Base-by-base conservation (phyloP, 2,329 filamentous ascomycete species). In the Fusarium keratoplasticum region DNA sequence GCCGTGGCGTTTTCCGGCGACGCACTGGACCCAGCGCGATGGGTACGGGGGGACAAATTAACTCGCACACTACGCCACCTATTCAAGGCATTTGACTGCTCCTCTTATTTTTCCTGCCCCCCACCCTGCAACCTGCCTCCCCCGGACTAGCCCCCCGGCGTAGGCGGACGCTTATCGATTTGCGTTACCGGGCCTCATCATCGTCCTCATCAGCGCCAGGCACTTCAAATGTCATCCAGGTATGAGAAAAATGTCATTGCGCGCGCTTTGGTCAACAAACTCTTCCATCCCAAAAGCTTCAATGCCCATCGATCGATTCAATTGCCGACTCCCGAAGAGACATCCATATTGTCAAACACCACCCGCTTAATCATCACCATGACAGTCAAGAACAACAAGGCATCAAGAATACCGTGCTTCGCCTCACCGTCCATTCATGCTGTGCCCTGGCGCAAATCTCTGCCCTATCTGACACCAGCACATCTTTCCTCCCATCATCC, bases 151-250 rank as follows among this genome's bases (percentile, higher is more conserved):
- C 36, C 66, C 70, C 59, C 66, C 50, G 59, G 44, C 60, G 61
- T 36, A 68, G 67, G 66, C 22, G 69, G 71, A 44, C 74, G 73
- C 75, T 71, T 77, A 73, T 71, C 73, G 54, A 71, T 71, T 71
- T 67, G 57, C 42, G 59, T 55, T 62, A 65, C 66, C 40, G 61
- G 47, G 64, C 47, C 29, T 31, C 38, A 47, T 54, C 47, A 52
- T 29, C 9, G 16, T n/a, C 25, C 18, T 52, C 47, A 52, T 50
- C 44, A 50, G 44, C 44, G 44, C 44, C 44, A 50, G 47, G 47
- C 47, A 27, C 25, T 29, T 29, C 25, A 52, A 52, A 52, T 52
- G 47, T 29, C 47, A 52, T 52, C 16, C 9, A 52, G 25, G 47
- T 29, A 29, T 27, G 47, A 29, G 25, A 27, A 52, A 50, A 50